phyloP scores from a whole-genome alignment of 768 basidiomycete species.

The Boletus reticulatus region DNA sequence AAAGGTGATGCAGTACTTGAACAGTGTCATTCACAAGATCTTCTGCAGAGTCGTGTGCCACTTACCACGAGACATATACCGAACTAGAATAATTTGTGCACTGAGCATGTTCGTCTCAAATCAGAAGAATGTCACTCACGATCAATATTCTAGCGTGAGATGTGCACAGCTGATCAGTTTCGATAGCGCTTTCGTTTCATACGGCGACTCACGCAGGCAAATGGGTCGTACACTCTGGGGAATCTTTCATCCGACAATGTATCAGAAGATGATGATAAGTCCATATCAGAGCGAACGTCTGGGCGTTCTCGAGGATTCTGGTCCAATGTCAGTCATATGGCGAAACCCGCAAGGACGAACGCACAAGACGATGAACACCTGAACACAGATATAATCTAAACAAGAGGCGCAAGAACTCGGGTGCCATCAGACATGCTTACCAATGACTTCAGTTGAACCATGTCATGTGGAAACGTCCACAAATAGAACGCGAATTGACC shows the following conservation, averaged over 20 bases:
- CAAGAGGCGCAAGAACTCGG: not conserved
- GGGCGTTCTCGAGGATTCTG: conserved; percentile 8
- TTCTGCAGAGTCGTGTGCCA: not conserved
- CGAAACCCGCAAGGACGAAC: not conserved
- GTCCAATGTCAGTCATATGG: not conserved
- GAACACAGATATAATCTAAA: not conserved
- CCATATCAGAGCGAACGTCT: not conserved
- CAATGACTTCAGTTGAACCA: conserved; percentile 4
- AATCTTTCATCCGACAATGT: conserved; percentile 3
- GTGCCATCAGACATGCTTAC: conserved; percentile 4
- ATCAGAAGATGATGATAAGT: conserved; percentile 4
- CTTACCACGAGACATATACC: conserved; percentile 2
- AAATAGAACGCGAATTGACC: conserved; percentile 21
- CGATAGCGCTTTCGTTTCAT: not conserved
- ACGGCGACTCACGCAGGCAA: conserved; percentile 6
- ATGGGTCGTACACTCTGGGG: not conserved
- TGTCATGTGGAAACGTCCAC: conserved; percentile 16
- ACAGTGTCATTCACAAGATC: not conserved
- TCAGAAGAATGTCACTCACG: not conserved
- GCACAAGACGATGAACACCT: conserved; percentile 12
- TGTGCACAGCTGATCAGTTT: not conserved
- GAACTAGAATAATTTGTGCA: not conserved
- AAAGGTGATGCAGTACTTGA: conserved; percentile 19
- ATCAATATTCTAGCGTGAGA: not conserved
- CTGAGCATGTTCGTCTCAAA: not conserved